Conservation (phyloP, 2,329 filamentous ascomycete species). For the Xylariaceae sp. region DNA sequence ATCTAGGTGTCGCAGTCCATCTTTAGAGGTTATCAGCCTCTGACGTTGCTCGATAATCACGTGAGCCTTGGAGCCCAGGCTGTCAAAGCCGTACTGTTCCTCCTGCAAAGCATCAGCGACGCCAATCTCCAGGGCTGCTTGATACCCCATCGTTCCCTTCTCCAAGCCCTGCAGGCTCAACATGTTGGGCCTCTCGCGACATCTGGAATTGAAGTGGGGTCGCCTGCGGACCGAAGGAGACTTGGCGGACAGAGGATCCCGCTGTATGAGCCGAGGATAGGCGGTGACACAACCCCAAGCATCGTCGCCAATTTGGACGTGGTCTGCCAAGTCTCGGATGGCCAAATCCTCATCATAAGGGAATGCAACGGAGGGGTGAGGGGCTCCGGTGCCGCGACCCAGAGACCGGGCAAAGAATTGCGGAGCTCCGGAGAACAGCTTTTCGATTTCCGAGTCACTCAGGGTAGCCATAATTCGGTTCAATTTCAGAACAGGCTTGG, state of each 20-base stretch:
- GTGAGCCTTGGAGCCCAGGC: slow-evolving; percentile 48
- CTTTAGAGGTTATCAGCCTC: slow-evolving; percentile 48
- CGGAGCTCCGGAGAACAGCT: slow-evolving; percentile 71
- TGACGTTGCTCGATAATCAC: slow-evolving; percentile 55
- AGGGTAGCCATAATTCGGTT: slow-evolving; percentile 57
- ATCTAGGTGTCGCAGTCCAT: slow-evolving; percentile 48
- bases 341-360: slow-evolving; percentile 61
- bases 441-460: slow-evolving; percentile 57
- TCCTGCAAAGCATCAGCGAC: slow-evolving; percentile 62
- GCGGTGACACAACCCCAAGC: slow-evolving; percentile 61
- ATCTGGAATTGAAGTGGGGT: slow-evolving; percentile 55
- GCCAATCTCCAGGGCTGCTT: slow-evolving; percentile 62
- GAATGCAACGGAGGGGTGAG: slow-evolving; percentile 60
- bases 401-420: slow-evolving; percentile 63
- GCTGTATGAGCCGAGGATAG: slow-evolving; percentile 57
- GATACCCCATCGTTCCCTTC: slow-evolving; percentile 66
- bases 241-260: slow-evolving; percentile 38
- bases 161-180: slow-evolving; percentile 68
- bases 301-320: slow-evolving; percentile 57
- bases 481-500: slow-evolving; percentile 45
- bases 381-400: slow-evolving; percentile 55
- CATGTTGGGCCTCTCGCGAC: slow-evolving; percentile 65
- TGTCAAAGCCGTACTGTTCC: slow-evolving; percentile 57
- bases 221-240: slow-evolving; percentile 40
- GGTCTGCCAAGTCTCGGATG: slow-evolving; percentile 61